These are phyloP conservation scores for Globisporangium emineosum DNA, from an alignment of 352 stramenopile species.

Conservation along the genomic window DNA sequence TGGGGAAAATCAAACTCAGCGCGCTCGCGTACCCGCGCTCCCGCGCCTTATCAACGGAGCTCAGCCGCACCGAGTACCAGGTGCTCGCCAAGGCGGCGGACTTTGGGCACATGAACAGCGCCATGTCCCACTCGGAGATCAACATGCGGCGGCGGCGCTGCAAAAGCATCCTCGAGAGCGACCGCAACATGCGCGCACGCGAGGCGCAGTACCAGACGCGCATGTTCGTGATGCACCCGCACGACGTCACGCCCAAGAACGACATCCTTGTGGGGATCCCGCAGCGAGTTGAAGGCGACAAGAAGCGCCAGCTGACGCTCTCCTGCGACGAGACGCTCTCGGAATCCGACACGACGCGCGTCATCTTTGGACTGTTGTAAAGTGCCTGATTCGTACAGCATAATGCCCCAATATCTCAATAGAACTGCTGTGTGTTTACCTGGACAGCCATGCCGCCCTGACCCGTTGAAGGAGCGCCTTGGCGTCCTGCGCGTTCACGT, in stretches of 20 bases:
- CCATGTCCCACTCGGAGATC: slow-evolving; percentile 39
- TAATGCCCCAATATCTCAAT: neutral
- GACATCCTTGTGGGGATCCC: slow-evolving; percentile 76
- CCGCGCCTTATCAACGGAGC: slow-evolving; percentile 25
- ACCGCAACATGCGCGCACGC: slow-evolving; percentile 58
- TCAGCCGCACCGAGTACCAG: slow-evolving; percentile 68
- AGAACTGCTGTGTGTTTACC: neutral
- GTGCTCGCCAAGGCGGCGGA: slow-evolving; percentile 76
- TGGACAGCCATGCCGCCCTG: slow-evolving; percentile 7
- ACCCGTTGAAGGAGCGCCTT: slow-evolving; percentile 46
- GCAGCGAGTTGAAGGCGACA: neutral
- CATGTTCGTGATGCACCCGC: slow-evolving; percentile 81
- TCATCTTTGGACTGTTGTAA: slow-evolving; percentile 14
- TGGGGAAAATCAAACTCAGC: slow-evolving; percentile 78
- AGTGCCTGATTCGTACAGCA: neutral
- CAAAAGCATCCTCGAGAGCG: slow-evolving; percentile 80
- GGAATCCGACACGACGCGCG: slow-evolving; percentile 1
- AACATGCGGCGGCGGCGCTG: slow-evolving; percentile 60
- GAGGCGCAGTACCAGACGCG: slow-evolving; percentile 62
- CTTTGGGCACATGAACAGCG: slow-evolving; percentile 54
- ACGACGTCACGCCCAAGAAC: slow-evolving; percentile 76
- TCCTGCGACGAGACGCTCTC: slow-evolving; percentile 25
- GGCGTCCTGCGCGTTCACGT: slow-evolving; percentile 39
- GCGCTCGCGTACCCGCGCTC: slow-evolving; percentile 61
- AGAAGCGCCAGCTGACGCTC: slow-evolving; percentile 23